Conservation (phyloP, 352 stramenopile genomes). For the Phytopythium chamaehyphon region DNA sequence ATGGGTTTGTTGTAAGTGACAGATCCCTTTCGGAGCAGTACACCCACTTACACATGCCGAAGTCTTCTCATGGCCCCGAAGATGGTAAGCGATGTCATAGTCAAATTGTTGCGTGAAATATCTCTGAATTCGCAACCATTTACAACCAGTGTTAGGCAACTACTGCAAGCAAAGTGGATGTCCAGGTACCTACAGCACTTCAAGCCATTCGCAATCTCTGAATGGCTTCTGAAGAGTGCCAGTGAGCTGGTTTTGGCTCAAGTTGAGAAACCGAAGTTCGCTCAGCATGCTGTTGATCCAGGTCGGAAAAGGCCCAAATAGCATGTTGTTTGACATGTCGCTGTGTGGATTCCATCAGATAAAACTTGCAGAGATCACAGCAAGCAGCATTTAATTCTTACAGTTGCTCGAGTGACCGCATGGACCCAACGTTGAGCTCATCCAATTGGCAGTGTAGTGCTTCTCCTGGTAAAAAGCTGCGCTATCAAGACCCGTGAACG, state of each 20-base stretch:
- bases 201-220: constrained; percentile 49
- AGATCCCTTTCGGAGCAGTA: too few species aligned
- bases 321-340: constrained; percentile 49
- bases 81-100: constrained; percentile 19
- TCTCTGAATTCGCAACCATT: constrained; percentile 19
- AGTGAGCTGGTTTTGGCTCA: constrained; percentile 38
- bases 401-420: constrained; percentile 73
- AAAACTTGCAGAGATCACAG: too few species aligned
- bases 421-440: constrained; percentile 52
- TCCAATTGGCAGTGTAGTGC: constrained; percentile 42
- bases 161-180: background rate
- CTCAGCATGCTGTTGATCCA: constrained; percentile 62
- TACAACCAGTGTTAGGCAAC: background rate
- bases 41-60: constrained; percentile 28
- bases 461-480: constrained; percentile 52
- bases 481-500: background rate
- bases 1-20: too few species aligned
- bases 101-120: constrained; percentile 33
- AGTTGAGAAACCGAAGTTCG: constrained; percentile 54
- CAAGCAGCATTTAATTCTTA: constrained; percentile 12
- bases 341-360: constrained; percentile 13
- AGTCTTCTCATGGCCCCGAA: constrained; percentile 37
- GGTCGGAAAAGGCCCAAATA: constrained; percentile 44
- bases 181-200: constrained; percentile 41
- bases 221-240: constrained; percentile 46